Conservation (phyloP, 352 stramenopile species). For the Phytophthora syringae region DNA sequence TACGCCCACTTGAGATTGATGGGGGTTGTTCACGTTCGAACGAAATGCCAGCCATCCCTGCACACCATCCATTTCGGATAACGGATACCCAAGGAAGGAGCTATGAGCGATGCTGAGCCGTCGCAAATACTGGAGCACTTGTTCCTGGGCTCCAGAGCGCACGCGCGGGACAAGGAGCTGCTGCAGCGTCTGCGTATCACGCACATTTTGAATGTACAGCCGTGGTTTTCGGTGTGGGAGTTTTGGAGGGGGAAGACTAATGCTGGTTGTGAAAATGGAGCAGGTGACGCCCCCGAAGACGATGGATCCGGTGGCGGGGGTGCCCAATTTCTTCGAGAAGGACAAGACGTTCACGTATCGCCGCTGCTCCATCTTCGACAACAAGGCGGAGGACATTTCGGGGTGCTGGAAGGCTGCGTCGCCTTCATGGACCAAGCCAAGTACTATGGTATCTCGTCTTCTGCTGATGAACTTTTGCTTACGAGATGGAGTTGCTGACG, state of each 20-base stretch:
- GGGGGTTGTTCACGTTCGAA: background rate
- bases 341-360: conserved; percentile 81
- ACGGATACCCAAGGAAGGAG: conserved; percentile 5
- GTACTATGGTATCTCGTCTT: conserved; percentile 86
- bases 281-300: conserved; percentile 83
- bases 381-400: conserved; percentile 90
- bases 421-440: conserved; percentile 93
- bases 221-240: background rate
- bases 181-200: conserved; percentile 73
- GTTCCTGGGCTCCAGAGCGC: conserved; percentile 68
- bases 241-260: background rate
- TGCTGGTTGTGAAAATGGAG: background rate
- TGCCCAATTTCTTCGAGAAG: conserved; percentile 94
- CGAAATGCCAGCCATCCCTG: background rate
- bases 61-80: conserved; percentile 9
- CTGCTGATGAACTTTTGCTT: background rate
- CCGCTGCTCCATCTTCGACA: conserved; percentile 90
- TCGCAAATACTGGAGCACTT: conserved; percentile 74
- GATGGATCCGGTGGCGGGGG: conserved; percentile 82
- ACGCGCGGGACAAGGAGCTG: conserved; percentile 72
- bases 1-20: background rate
- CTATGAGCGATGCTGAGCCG: conserved; percentile 42
- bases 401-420: conserved; percentile 82
- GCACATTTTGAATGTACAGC: conserved; percentile 80
- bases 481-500: conserved; percentile 35